Conservation (phyloP, 257 asterid genomes). For the Linderniella brevidens region DNA sequence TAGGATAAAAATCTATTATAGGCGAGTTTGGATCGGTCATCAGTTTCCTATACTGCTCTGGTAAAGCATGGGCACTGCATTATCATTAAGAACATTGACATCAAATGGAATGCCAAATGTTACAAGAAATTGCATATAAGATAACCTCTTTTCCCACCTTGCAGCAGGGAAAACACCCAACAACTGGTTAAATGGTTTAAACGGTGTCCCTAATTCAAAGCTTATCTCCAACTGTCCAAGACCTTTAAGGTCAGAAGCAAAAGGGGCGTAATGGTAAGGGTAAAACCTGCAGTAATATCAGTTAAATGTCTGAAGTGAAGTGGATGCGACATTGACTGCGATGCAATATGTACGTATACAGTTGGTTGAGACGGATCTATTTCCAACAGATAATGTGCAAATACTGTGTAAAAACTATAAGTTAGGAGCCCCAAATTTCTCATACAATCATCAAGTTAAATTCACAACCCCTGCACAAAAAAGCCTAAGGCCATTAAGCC, state of each 20-base stretch:
- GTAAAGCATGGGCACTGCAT: constrained; percentile 91
- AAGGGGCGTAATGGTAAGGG: constrained; percentile 96
- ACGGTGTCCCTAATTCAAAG: constrained; percentile 81
- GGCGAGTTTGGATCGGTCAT: constrained; percentile 94
- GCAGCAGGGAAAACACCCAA: constrained; percentile 98
- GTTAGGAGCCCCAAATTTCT: too few relatives aligned
- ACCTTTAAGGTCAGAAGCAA: constrained; percentile 90
- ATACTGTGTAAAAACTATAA: too few relatives aligned
- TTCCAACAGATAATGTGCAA: too few relatives aligned
- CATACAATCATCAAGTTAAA: too few relatives aligned
- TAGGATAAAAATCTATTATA: constrained; percentile 82
- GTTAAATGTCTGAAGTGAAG: neutral
- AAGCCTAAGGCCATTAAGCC: too few relatives aligned
- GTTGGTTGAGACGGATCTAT: too few relatives aligned
- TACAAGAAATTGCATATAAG: too few relatives aligned
- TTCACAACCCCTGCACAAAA: too few relatives aligned
- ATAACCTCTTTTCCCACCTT: constrained; percentile 30
- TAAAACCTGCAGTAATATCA: constrained; percentile 55
- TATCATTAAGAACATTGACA: constrained; percentile 1
- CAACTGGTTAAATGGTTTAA: constrained; percentile 89
- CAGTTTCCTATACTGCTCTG: constrained; percentile 64
- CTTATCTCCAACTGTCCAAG: constrained; percentile 51
- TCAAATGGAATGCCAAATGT: constrained; percentile 6
- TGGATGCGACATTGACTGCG: neutral
- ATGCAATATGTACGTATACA: too few relatives aligned